Percentiles rank a stretch among this genome's conserved stretches.
Evolutionary conservation across 148 eudicot genomes (phyloP).

Genomic region (Cornus suecica): DNA sequence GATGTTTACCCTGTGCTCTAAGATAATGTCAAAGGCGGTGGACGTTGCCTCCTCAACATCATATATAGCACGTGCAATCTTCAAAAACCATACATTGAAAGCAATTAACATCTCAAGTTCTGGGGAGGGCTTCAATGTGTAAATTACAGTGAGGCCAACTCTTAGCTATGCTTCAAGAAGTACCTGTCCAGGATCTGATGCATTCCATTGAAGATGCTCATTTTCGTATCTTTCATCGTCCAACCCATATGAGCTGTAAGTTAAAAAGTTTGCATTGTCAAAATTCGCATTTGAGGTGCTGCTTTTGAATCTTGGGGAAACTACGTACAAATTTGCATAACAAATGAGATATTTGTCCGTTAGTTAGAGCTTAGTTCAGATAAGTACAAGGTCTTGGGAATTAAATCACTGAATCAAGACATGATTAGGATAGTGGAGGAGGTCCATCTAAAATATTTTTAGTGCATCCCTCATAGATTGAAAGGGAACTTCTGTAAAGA

Average conservation of each 20-base stretch:
- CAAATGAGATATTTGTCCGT: too few relatives aligned
- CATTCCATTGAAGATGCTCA: conserved; percentile 62
- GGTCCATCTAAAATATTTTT: too few relatives aligned
- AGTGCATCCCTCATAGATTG: too few relatives aligned
- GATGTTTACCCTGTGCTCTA: conserved; percentile 61
- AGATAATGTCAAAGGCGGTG: conserved; percentile 74
- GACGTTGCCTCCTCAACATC: conserved; percentile 95
- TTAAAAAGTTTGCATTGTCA: conserved; percentile 1
- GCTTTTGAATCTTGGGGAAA: too few relatives aligned
- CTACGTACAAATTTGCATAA: background rate
- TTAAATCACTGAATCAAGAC: too few relatives aligned
- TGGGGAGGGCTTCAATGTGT: background rate
- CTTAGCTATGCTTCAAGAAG: conserved; percentile 13
- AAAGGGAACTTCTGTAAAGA: too few relatives aligned
- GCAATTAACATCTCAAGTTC: background rate
- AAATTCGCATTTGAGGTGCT: too few relatives aligned
- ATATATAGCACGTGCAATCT: conserved; percentile 77
- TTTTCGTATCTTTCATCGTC: conserved; percentile 75
- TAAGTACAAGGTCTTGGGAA: too few relatives aligned
- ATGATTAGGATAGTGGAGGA: too few relatives aligned
- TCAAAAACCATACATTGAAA: conserved; percentile 18
- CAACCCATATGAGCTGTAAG: conserved; percentile 71
- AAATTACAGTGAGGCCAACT: background rate
- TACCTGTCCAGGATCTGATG: conserved; percentile 80
- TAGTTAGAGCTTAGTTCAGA: too few relatives aligned